phyloP scores from a whole-genome alignment of 2,329 filamentous ascomycete species.

The Aureobasidium sp. region DNA sequence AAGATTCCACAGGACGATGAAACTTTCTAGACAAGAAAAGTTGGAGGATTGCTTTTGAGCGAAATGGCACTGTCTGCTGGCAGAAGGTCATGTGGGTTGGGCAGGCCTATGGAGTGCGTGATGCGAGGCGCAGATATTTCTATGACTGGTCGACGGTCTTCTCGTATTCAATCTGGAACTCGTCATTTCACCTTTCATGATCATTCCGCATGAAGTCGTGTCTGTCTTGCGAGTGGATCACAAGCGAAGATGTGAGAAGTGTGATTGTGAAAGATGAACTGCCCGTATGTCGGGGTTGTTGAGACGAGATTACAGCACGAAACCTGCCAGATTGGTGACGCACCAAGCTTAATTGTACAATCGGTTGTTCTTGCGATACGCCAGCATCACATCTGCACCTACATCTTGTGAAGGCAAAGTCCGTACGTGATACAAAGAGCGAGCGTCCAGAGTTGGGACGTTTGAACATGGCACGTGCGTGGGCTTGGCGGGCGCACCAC shows the following conservation, averaged over 20 bases:
- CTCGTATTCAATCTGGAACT: background rate
- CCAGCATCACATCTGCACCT: too few relatives aligned
- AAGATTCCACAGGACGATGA: conserved; percentile 48
- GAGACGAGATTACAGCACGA: background rate
- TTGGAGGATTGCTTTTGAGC: background rate
- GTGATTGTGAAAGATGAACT: background rate
- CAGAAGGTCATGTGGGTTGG: background rate
- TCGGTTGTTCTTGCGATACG: too few relatives aligned
- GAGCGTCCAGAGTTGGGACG: background rate
- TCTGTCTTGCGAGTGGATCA: background rate
- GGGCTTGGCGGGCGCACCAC: conserved; percentile 3
- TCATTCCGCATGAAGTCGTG: background rate
- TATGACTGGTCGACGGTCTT: background rate
- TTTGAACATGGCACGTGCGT: background rate
- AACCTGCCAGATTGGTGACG: background rate
- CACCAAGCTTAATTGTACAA: too few relatives aligned
- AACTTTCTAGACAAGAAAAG: conserved; percentile 11
- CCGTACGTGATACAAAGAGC: background rate
- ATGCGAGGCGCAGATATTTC: background rate
- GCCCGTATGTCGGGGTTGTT: background rate
- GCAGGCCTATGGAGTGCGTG: background rate
- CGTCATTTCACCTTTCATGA: background rate
- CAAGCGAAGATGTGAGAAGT: background rate
- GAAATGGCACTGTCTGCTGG: conserved; percentile 4
- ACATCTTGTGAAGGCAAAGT: background rate